Evolutionary conservation across 108 stramenopile species (phyloP), one percentile per base, ranked within the genome.

Genomic region (Thalassiosira profunda): DNA sequence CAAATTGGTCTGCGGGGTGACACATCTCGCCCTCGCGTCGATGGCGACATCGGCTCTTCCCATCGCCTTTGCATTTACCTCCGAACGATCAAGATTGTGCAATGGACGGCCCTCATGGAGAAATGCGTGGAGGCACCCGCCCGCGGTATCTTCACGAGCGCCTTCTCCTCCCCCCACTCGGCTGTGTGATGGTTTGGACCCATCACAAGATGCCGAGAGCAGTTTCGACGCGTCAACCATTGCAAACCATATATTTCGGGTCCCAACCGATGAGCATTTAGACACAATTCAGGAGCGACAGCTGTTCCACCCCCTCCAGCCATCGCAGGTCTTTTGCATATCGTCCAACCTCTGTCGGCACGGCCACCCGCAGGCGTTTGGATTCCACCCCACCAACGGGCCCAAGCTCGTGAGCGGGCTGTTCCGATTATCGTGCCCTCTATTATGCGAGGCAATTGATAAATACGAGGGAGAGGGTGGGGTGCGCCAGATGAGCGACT

Each of bases 361-460:
- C 54, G 65, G 64, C 26, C 54, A 56, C 40, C 72, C 65, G n/a
- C 72, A 73, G 46, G 65, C 72, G 4, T 67, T 73, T 65, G 72
- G 65, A n/a, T 58, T 73, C 31, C 65, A 73, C 48, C 72, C 72
- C 23, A 54, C 70, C 0, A 66, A 57, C 1, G 72, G 72, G 1
- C 56, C 65, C 6, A 71, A 71, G 26, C 14, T 67, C 7, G 41
- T 43, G 18, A 67, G 65, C 25, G 72, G 72, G 29, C 42, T 73
- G 30, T 66, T 73, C 43, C 63, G 65, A 11, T 37, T 73, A 15
- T 67, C 72, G 15, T 73, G 72, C 47, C 72, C 72, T 18, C 31
- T 67, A 0, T 34, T 73, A 11, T 53, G 56, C 1, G 44, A 58
- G 30, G 64, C 64, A 12, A 58, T 73, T 47, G 72, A 73, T 15